Evolutionary conservation across 768 basidiomycete genomes (phyloP), one percentile per base, ranked within the genome.

Genomic region (Exsudoporus frostii): DNA sequence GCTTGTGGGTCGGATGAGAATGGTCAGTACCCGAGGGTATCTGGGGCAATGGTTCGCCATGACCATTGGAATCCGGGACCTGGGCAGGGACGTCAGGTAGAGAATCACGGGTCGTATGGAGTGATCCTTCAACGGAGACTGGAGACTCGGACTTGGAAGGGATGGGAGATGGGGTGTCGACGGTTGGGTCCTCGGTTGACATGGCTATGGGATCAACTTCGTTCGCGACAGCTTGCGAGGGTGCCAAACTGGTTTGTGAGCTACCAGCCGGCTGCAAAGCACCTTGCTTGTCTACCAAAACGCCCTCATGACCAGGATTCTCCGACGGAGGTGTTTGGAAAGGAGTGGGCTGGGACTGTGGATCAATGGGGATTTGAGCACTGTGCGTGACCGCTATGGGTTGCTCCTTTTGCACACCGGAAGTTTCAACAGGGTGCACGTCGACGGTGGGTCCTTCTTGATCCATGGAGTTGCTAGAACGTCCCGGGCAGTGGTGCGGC

Each of bases 1-100:
- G 77, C 58, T 70, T 78, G 60, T 85, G 84, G 40, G 62, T n/a
- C 9, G 64, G 40, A 38, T 69, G 56, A 24, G 61, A 48, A 43
- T 50, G 50, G 37, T 27, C n/a, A 32, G 51, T 42, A 32, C 53
- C 55, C 24, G 58, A 52, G 9, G 71, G 63, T 20, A 65, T 62
- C 24, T 63, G 56, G 20, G 65, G 47, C 33, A 27, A 48, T 17
- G 53, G 22, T 19, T 60, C 60, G 38, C 43, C 41, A 40, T 53
- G 51, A 7, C 51, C 60, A 53, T 66, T 58, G 34, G 59, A 55
- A 38, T 44, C 53, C 25, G 17, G 24, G 7, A 48, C 53, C 22
- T 45, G 59, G 24, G 51, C 14, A 41, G 55, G 48, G 27, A 47
- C 19, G 38, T 36, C 37, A 20, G 61, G 40, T 3, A 45, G n/a